These are phyloP conservation scores for Aspergillus sergii DNA, from an alignment of 2,329 filamentous ascomycete species.

Conservation along the genomic window DNA sequence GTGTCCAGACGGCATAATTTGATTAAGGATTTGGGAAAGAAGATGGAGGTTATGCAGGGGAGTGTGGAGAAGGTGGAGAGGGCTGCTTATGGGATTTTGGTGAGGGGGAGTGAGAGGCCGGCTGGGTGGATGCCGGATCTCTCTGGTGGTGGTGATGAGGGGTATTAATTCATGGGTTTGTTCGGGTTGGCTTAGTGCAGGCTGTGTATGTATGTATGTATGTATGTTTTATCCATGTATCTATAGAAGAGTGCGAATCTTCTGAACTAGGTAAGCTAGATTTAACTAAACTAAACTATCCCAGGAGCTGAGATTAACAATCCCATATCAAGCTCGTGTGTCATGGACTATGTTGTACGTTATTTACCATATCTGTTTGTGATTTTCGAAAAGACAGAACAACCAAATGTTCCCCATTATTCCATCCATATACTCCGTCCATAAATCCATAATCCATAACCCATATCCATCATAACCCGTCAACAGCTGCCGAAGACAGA, in stretches of 20 bases:
- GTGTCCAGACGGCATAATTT: slow-evolving; percentile 56
- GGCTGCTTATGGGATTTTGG: slow-evolving; percentile 81
- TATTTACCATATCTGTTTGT: background rate
- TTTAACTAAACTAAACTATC: background rate
- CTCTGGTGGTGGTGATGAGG: slow-evolving; percentile 45
- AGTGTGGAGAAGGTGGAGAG: slow-evolving; percentile 95
- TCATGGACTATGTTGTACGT: background rate
- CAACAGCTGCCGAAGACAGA: background rate
- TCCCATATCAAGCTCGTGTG: background rate
- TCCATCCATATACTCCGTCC: background rate
- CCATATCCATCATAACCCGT: background rate
- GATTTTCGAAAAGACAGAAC: background rate
- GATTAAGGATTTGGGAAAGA: slow-evolving; percentile 69
- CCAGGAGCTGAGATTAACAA: background rate
- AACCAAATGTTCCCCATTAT: background rate
- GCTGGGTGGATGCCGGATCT: slow-evolving; percentile 90
- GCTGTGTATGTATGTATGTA: background rate
- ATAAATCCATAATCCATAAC: background rate
- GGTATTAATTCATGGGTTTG: slow-evolving; percentile 30
- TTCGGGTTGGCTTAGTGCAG: background rate
- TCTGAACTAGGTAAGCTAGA: background rate
- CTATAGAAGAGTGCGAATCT: background rate
- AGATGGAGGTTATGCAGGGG: slow-evolving; percentile 81
- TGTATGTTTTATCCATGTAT: background rate
- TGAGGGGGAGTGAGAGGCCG: slow-evolving; percentile 84